Percentiles rank a stretch among this genome's conserved stretches.
Conservation (phyloP, 306 rosid species). For the Oxytropis ochrocephala region DNA sequence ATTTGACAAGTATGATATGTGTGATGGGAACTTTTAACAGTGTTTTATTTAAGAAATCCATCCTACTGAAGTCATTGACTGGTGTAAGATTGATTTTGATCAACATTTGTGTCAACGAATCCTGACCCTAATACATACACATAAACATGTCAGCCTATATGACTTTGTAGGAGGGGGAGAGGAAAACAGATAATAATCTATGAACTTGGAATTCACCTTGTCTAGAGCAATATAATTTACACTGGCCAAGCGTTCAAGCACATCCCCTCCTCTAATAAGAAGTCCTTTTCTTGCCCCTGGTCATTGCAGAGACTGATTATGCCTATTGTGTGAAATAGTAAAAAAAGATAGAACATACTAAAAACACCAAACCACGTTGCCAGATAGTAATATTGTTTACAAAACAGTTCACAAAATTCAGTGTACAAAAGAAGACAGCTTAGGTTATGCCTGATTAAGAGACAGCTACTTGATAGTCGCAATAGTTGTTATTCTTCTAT, state of each 20-base stretch:
- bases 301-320: slow-evolving; percentile 19
- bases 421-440: slow-evolving; percentile 14
- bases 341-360: not conserved
- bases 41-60: not conserved
- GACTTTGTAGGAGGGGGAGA: not conserved
- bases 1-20: not conserved
- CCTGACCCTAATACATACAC: not conserved
- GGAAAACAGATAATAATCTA: not conserved
- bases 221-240: slow-evolving; percentile 77
- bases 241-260: slow-evolving; percentile 76
- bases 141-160: not conserved
- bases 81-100: not conserved
- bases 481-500: not conserved
- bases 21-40: not conserved
- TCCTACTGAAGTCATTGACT: slow-evolving; percentile 8
- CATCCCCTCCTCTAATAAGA: slow-evolving; percentile 94
- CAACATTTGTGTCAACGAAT: not conserved
- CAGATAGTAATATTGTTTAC: not conserved
- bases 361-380: not conserved
- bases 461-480: not conserved
- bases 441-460: not conserved
- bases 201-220: slow-evolving; percentile 46
- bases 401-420: slow-evolving; percentile 1
- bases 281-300: slow-evolving; percentile 97
- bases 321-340: not conserved